These are phyloP conservation scores for Talaromyces verruculosus DNA, from an alignment of 2,329 filamentous ascomycete species.

Conservation along the genomic window DNA sequence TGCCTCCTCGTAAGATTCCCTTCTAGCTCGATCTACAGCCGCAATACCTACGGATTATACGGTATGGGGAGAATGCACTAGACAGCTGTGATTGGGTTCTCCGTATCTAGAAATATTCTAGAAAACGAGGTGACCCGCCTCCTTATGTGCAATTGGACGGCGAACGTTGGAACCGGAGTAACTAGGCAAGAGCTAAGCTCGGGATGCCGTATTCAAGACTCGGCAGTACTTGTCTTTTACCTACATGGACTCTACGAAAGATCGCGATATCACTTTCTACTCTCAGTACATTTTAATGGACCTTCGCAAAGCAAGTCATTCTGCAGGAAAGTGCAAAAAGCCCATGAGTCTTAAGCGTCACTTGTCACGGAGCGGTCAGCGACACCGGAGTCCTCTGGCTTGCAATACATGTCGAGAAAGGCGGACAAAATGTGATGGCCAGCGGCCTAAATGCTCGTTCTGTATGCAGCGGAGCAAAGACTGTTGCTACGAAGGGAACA, in stretches of 20 bases:
- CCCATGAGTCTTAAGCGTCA: slow-evolving; percentile 4
- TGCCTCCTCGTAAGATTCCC: background rate
- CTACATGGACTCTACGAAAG: background rate
- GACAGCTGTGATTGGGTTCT: background rate
- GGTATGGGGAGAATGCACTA: background rate
- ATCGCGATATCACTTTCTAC: background rate
- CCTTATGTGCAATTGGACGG: slow-evolving; percentile 3
- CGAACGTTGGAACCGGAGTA: background rate
- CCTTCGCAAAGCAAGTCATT: background rate
- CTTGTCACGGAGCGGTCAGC: background rate
- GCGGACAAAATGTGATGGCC: slow-evolving; percentile 21
- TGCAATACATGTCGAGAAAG: slow-evolving; percentile 16
- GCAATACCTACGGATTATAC: background rate
- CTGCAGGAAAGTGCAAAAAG: background rate
- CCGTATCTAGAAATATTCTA: background rate
- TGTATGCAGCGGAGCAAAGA: slow-evolving; percentile 17
- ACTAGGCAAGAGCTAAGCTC: background rate
- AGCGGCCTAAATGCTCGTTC: slow-evolving; percentile 20
- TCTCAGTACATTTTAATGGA: background rate
- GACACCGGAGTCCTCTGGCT: slow-evolving; percentile 14
- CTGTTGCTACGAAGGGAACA: slow-evolving; percentile 12
- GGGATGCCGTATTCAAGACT: background rate
- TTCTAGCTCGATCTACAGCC: background rate
- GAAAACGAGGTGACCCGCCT: background rate
- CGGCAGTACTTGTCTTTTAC: background rate